Evolutionary conservation across 2,329 filamentous ascomycete species (phyloP).

Genomic region (Penicillium hordei): DNA sequence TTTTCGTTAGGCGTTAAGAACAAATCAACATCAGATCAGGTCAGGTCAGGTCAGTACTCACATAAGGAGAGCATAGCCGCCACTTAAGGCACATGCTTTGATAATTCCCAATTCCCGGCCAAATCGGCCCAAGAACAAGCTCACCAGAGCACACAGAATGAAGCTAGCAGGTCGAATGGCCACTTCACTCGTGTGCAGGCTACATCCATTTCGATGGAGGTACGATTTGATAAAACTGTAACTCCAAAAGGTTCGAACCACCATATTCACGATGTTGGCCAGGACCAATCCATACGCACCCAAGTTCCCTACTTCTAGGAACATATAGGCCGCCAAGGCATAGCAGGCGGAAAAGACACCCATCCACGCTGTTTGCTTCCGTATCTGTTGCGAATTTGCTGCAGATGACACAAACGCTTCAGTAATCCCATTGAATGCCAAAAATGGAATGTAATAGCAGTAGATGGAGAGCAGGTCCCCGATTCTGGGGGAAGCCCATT

Average conservation of each 20-base stretch:
- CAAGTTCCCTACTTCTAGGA: constrained; percentile 65
- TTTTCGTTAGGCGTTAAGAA: constrained; percentile 21
- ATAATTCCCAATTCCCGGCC: constrained; percentile 34
- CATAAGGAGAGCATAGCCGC: constrained; percentile 58
- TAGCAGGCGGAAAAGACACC: constrained; percentile 74
- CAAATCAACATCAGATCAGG: constrained; percentile 7
- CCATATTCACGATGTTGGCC: constrained; percentile 90
- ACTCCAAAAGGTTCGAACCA: constrained; percentile 80
- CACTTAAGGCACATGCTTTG: constrained; percentile 52
- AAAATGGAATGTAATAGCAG: constrained; percentile 88
- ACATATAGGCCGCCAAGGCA: constrained; percentile 69
- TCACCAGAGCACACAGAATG: constrained; percentile 48
- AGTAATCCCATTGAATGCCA: constrained; percentile 86
- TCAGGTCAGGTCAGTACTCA: constrained; percentile 55
- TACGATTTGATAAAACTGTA: constrained; percentile 67
- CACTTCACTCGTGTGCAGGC: constrained; percentile 45
- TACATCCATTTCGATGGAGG: constrained; percentile 52
- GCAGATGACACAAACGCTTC: constrained; percentile 93
- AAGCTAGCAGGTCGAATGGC: constrained; percentile 49
- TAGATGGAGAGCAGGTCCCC: constrained; percentile 74
- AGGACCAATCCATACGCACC: constrained; percentile 80
- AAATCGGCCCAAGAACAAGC: constrained; percentile 39
- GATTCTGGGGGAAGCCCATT: constrained; percentile 74
- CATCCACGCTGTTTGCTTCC: constrained; percentile 82
- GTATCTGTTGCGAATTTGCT: constrained; percentile 71